These are phyloP conservation scores for Colletotrichum sp. DNA, from an alignment of 2,329 filamentous ascomycete species.

Conservation along the genomic window DNA sequence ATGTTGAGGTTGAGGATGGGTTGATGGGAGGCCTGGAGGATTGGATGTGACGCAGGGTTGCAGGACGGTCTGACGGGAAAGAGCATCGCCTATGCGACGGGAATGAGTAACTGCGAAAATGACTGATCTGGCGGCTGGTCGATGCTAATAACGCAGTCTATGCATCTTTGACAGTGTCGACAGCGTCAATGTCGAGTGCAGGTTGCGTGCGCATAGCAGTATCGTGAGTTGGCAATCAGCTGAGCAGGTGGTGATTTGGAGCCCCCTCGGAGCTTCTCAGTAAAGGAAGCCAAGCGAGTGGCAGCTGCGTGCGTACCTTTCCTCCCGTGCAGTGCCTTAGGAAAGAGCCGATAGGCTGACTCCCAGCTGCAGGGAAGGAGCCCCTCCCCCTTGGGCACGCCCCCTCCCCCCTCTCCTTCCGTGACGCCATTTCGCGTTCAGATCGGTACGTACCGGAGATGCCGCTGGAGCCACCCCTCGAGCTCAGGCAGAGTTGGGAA, in stretches of 20 bases:
- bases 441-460: conserved; percentile 1
- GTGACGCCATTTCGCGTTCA: conserved; percentile 15
- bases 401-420: background rate
- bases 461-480: background rate
- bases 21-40: background rate
- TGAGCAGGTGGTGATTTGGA: background rate
- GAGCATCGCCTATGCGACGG: background rate
- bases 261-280: background rate
- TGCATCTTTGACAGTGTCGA: background rate
- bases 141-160: background rate
- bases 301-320: background rate
- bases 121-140: background rate
- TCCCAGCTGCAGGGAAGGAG: background rate
- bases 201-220: background rate
- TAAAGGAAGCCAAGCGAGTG: background rate
- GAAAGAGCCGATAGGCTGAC: background rate
- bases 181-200: background rate
- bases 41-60: background rate
- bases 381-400: background rate
- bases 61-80: background rate
- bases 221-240: background rate
- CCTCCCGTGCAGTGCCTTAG: background rate
- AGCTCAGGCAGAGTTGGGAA: background rate
- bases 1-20: background rate
- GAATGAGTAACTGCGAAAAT: background rate